Conservation (phyloP, 1,284 basidiomycete genomes). For the Boletellus deceptivus region DNA sequence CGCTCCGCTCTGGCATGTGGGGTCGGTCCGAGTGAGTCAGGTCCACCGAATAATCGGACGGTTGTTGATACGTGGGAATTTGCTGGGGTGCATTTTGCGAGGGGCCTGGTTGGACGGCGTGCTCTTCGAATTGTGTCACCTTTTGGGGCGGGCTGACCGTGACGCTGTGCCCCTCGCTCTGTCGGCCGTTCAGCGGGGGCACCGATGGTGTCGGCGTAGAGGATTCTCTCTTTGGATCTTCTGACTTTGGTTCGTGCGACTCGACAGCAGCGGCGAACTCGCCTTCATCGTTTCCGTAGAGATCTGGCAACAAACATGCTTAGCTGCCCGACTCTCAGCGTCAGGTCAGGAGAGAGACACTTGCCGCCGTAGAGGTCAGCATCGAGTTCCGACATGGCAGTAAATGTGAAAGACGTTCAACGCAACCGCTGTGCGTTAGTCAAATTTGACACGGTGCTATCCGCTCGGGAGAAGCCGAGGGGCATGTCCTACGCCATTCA, state of each 20-base stretch:
- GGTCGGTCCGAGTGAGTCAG: slow-evolving; percentile 35
- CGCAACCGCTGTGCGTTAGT: neutral
- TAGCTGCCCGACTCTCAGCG: neutral
- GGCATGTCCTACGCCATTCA: no score
- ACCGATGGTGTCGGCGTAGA: slow-evolving; percentile 1
- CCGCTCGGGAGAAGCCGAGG: no score
- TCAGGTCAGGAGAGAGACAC: slow-evolving; percentile 10
- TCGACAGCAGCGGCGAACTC: slow-evolving; percentile 54
- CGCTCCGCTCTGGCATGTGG: slow-evolving; percentile 52
- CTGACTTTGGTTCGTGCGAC: slow-evolving; percentile 29
- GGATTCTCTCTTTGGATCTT: slow-evolving; percentile 23
- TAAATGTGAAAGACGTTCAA: slow-evolving; percentile 35
- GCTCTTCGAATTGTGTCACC: neutral
- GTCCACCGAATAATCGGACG: slow-evolving; percentile 27
- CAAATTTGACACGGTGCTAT: no score
- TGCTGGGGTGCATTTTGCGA: slow-evolving; percentile 49
- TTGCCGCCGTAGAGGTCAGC: slow-evolving; percentile 81
- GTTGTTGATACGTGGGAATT: slow-evolving; percentile 58
- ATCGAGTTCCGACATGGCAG: slow-evolving; percentile 69
- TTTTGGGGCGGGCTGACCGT: no score
- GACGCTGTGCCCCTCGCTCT: no score
- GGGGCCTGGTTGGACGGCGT: slow-evolving; percentile 16
- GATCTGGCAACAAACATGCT: slow-evolving; percentile 43
- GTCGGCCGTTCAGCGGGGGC: no score
- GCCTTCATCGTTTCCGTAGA: slow-evolving; percentile 74